Percentiles rank a stretch among this genome's conserved stretches.
phyloP scores from a whole-genome alignment of 257 asterid species.

The Pogostemon cablin region DNA sequence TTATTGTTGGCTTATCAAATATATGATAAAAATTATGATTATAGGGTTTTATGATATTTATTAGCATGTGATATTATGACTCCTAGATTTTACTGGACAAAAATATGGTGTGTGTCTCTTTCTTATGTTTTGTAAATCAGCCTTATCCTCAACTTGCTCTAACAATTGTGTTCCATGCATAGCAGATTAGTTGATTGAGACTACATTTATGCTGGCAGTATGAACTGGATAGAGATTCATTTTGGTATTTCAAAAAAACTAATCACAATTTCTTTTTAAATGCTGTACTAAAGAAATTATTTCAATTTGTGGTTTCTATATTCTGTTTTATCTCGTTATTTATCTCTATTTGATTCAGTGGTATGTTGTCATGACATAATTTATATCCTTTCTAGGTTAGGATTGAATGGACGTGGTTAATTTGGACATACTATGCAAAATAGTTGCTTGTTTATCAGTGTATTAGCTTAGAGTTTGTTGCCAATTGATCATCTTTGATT shows the following conservation, averaged over 20 bases:
- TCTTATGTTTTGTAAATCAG: not conserved
- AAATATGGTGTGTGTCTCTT: too few species aligned
- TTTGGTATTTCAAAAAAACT: not conserved
- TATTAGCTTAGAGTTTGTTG: constrained; percentile 13
- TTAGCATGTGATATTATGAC: constrained; percentile 1
- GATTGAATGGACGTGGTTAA: constrained; percentile 16
- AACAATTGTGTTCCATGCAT: not conserved
- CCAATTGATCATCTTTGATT: constrained; percentile 29
- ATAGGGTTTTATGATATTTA: not conserved
- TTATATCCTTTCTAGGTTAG: constrained; percentile 5
- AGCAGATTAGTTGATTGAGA: constrained; percentile 7
- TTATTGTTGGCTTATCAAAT: not conserved
- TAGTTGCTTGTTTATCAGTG: constrained; percentile 2
- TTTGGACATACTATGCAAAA: constrained; percentile 11
- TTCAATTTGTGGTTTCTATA: not conserved
- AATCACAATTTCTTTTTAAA: not conserved
- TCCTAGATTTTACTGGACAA: not conserved
- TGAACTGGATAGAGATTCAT: not conserved
- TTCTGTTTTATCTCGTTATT: not conserved
- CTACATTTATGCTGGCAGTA: not conserved
- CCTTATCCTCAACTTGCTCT: constrained; percentile 1
- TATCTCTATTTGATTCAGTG: not conserved
- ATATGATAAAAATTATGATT: constrained; percentile 11
- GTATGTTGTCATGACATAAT: constrained; percentile 4
- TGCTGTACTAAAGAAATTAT: not conserved